These are phyloP conservation scores for Bondarzewia mesenterica DNA, from an alignment of 1,284 basidiomycete species.

Conservation along the genomic window DNA sequence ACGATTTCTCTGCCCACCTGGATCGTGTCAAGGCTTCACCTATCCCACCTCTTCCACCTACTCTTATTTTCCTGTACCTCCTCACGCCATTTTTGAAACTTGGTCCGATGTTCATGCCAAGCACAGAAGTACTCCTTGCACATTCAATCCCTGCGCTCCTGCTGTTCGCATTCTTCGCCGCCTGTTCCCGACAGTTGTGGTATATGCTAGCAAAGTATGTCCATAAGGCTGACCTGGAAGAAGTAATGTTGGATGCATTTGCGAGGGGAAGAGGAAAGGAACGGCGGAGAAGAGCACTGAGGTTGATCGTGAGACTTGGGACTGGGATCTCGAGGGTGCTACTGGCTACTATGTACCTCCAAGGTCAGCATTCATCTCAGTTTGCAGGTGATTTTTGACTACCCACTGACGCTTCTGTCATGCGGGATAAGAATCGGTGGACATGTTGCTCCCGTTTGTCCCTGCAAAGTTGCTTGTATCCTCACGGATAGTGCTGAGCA, in stretches of 20 bases:
- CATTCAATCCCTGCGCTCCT: conserved; percentile 43
- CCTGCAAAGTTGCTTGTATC: conserved; percentile 22
- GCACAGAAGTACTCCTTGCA: conserved; percentile 37
- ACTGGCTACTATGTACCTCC: conserved; percentile 53
- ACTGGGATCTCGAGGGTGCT: conserved; percentile 39
- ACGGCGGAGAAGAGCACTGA: conserved; percentile 30
- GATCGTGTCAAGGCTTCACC: conserved; percentile 33
- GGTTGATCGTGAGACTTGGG: conserved; percentile 31
- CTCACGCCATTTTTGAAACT: conserved; percentile 60
- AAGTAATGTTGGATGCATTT: conserved; percentile 53
- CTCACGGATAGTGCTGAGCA: conserved; percentile 28
- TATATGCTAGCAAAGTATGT: conserved; percentile 66
- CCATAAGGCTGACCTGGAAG: conserved; percentile 52
- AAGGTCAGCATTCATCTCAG: conserved; percentile 36
- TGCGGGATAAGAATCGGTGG: conserved; percentile 37
- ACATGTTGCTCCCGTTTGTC: conserved; percentile 38
- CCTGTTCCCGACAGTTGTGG: conserved; percentile 60
- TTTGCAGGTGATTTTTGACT: background rate
- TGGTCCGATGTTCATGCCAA: conserved; percentile 53
- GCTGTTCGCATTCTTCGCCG: conserved; percentile 47
- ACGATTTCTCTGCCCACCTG: conserved; percentile 23
- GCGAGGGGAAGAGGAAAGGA: conserved; percentile 42
- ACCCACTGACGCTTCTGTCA: background rate
- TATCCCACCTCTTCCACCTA: conserved; percentile 46
- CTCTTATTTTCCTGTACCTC: conserved; percentile 60